Percentiles rank a stretch among this genome's conserved stretches.
Conservation (phyloP, 2,329 filamentous ascomycete species). For the Monosporascus cannonballus region DNA sequence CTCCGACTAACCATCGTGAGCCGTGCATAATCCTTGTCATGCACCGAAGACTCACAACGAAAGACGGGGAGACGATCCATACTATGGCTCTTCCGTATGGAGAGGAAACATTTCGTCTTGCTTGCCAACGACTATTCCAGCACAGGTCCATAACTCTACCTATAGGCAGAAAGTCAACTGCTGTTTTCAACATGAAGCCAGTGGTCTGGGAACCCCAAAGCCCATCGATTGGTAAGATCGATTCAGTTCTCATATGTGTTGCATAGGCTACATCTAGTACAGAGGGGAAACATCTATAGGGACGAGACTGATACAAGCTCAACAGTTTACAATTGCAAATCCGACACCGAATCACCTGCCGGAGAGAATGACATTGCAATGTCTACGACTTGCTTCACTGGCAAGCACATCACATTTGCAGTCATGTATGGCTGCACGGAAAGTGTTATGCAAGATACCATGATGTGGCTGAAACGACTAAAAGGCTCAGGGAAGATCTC, state of each 20-base stretch:
- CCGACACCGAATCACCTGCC: conserved; percentile 9
- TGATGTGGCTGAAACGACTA: not conserved
- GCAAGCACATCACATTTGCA: conserved; percentile 7
- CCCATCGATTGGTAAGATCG: conserved; percentile 5
- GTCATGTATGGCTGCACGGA: conserved; percentile 15
- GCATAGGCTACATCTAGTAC: no score
- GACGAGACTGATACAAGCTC: not conserved
- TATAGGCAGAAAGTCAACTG: conserved; percentile 6
- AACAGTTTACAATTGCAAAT: conserved; percentile 19
- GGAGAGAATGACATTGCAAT: conserved; percentile 9
- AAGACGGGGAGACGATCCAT: not conserved
- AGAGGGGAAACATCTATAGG: not conserved
- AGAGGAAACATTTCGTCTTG: conserved; percentile 3
- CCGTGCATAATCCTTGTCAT: conserved; percentile 8
- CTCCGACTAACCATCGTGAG: not conserved
- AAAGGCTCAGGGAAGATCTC: not conserved
- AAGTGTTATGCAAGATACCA: not conserved
- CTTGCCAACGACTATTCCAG: conserved; percentile 10
- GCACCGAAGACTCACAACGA: conserved; percentile 5
- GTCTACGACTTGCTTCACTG: conserved; percentile 13
- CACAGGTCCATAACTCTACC: conserved; percentile 9
- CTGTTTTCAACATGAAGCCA: conserved; percentile 6
- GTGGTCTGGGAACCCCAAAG: conserved; percentile 8
- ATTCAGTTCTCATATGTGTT: no score
- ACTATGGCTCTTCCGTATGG: conserved; percentile 10